Evolutionary conservation across 2,329 filamentous ascomycete genomes (phyloP).

Genomic region (Parastagonospora nodorum): DNA sequence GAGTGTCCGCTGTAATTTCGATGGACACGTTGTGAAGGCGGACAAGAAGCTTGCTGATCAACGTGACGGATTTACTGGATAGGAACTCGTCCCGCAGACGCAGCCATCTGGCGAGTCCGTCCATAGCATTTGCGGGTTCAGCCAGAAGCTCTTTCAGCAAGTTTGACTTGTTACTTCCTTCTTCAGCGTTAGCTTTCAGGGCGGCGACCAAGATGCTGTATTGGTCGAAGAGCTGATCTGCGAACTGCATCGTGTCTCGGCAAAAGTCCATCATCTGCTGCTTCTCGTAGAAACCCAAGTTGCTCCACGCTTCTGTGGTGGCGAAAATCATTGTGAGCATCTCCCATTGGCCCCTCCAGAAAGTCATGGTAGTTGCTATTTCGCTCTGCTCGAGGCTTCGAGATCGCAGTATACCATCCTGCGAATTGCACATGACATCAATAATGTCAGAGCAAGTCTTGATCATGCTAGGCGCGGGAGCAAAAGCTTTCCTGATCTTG

Average conservation of each 20-base stretch:
- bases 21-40: constrained; percentile 80
- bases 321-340: constrained; percentile 80
- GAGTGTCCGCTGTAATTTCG: constrained; percentile 66
- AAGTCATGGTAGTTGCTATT: constrained; percentile 68
- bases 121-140: constrained; percentile 67
- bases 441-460: constrained; percentile 66
- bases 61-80: constrained; percentile 77
- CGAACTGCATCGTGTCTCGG: constrained; percentile 92
- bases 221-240: constrained; percentile 81
- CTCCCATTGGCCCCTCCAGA: constrained; percentile 87
- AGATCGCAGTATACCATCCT: constrained; percentile 65
- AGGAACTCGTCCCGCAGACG: constrained; percentile 87
- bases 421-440: constrained; percentile 67
- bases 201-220: constrained; percentile 82
- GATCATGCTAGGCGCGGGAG: constrained; percentile 64
- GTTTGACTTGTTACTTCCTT: constrained; percentile 42
- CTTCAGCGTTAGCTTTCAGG: constrained; percentile 52
- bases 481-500: constrained; percentile 62
- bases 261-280: constrained; percentile 87
- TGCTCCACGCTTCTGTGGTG: constrained; percentile 83
- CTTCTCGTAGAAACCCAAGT: constrained; percentile 69
- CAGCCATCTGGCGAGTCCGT: constrained; percentile 81
- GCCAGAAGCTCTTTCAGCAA: constrained; percentile 63
- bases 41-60: constrained; percentile 82
- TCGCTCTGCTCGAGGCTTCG: constrained; percentile 64